phyloP scores from a whole-genome alignment of 768 basidiomycete genomes.

The Cystoderma amianthinum region DNA sequence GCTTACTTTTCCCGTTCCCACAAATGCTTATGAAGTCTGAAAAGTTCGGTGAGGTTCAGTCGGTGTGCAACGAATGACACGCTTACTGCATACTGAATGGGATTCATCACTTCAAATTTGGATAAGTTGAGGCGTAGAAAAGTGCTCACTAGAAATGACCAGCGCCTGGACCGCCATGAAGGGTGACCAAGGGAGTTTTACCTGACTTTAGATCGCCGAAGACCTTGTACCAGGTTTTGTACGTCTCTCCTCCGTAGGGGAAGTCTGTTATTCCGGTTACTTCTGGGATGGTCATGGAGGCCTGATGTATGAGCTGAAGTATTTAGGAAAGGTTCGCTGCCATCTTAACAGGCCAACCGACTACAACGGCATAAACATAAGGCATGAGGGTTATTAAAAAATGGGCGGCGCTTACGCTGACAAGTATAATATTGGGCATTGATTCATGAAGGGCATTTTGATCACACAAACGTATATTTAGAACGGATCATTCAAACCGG shows the following conservation, averaged over 20 bases:
- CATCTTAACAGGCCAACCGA: too few relatives aligned
- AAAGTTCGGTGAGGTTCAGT: too few relatives aligned
- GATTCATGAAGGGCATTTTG: background rate
- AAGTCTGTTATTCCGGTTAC: background rate
- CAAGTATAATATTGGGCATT: background rate
- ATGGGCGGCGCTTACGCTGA: background rate
- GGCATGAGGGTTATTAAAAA: too few relatives aligned
- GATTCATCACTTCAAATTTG: too few relatives aligned
- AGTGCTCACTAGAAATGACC: constrained; percentile 34
- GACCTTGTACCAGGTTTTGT: background rate
- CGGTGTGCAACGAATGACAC: too few relatives aligned
- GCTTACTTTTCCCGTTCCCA: too few relatives aligned
- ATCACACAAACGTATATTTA: background rate
- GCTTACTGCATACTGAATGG: too few relatives aligned
- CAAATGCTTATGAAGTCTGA: too few relatives aligned
- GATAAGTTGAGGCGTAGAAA: constrained; percentile 28
- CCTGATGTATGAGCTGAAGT: too few relatives aligned
- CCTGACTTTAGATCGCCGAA: constrained; percentile 11
- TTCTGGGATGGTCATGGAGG: too few relatives aligned
- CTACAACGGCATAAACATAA: too few relatives aligned
- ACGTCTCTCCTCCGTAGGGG: background rate
- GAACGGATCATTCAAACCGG: background rate
- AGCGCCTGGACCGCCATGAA: constrained; percentile 51
- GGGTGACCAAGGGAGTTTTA: constrained; percentile 34
- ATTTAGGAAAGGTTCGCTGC: too few relatives aligned